These are phyloP conservation scores for Xylaria flabelliformis DNA, from an alignment of 495 filamentous ascomycete genomes.

Conservation along the genomic window DNA sequence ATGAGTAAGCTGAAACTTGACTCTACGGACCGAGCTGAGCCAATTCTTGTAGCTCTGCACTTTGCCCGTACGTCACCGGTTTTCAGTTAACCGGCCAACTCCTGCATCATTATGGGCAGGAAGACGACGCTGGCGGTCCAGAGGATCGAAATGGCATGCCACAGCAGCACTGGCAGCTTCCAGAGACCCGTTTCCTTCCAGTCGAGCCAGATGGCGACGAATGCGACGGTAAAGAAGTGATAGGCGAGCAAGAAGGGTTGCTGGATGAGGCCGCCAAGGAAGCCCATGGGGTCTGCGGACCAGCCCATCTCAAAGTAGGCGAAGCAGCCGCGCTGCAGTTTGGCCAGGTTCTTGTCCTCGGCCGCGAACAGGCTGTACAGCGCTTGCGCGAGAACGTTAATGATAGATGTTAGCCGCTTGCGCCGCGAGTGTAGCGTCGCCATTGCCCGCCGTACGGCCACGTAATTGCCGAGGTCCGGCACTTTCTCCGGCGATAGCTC, in stretches of 20 bases:
- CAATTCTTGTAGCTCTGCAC: not conserved
- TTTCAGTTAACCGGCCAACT: conserved; percentile 46
- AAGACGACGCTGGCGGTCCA: conserved; percentile 90
- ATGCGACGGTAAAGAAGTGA: conserved; percentile 94
- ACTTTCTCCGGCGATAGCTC: conserved; percentile 71
- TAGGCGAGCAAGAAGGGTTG: conserved; percentile 80
- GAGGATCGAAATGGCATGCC: conserved; percentile 71
- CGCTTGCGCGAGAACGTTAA: conserved; percentile 95
- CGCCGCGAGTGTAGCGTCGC: conserved; percentile 82
- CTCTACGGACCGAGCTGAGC: not conserved
- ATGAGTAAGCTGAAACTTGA: not conserved
- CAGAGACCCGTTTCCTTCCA: conserved; percentile 60
- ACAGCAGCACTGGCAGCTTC: conserved; percentile 64
- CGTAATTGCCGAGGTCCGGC: conserved; percentile 71
- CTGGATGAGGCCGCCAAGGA: conserved; percentile 83
- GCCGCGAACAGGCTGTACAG: conserved; percentile 92
- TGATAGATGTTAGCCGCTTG: conserved; percentile 80
- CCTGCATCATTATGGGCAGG: conserved; percentile 78
- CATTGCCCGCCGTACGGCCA: conserved; percentile 71
- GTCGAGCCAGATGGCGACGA: conserved; percentile 85
- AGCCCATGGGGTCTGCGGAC: conserved; percentile 76
- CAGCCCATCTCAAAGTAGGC: conserved; percentile 85
- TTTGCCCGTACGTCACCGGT: not conserved
- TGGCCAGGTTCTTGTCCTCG: conserved; percentile 74
- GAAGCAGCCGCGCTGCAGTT: conserved; percentile 91